phyloP scores from a whole-genome alignment of 139 green algal genomes.

The Nannochloris sp. region DNA sequence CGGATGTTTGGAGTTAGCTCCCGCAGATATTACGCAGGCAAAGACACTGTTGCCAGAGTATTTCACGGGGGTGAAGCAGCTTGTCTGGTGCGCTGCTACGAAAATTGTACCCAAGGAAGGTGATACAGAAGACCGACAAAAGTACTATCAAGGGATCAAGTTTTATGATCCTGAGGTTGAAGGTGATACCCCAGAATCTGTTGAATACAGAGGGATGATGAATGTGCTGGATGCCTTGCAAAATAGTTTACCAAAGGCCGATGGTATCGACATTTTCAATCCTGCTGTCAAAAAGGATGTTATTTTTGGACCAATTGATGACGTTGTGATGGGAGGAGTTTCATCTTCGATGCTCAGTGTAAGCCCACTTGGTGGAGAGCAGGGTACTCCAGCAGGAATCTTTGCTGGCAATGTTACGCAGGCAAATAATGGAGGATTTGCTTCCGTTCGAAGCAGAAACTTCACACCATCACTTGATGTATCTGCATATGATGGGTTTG shows the following conservation, averaged over 20 bases:
- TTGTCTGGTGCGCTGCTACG: constrained; percentile 62
- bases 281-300: constrained; percentile 2
- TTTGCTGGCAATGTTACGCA: constrained; percentile 64
- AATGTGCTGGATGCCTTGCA: constrained; percentile 36
- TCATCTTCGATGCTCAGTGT: constrained; percentile 40
- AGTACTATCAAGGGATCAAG: constrained; percentile 83
- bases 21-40: constrained; percentile 66
- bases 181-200: constrained; percentile 62
- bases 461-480: constrained; percentile 69
- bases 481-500: constrained; percentile 54
- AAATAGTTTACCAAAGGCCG: constrained; percentile 14
- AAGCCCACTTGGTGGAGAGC: constrained; percentile 44
- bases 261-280: not conserved
- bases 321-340: constrained; percentile 92
- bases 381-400: constrained; percentile 41
- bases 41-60: constrained; percentile 60
- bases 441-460: constrained; percentile 72
- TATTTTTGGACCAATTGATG: constrained; percentile 76
- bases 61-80: constrained; percentile 50
- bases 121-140: constrained; percentile 60
- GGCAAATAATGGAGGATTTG: constrained; percentile 87
- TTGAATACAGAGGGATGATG: constrained; percentile 42
- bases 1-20: constrained; percentile 60
- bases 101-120: constrained; percentile 64
- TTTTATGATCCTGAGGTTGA: constrained; percentile 74